These are phyloP conservation scores for Trichoderma sp. DNA, from an alignment of 2,329 filamentous ascomycete species.

Conservation along the genomic window DNA sequence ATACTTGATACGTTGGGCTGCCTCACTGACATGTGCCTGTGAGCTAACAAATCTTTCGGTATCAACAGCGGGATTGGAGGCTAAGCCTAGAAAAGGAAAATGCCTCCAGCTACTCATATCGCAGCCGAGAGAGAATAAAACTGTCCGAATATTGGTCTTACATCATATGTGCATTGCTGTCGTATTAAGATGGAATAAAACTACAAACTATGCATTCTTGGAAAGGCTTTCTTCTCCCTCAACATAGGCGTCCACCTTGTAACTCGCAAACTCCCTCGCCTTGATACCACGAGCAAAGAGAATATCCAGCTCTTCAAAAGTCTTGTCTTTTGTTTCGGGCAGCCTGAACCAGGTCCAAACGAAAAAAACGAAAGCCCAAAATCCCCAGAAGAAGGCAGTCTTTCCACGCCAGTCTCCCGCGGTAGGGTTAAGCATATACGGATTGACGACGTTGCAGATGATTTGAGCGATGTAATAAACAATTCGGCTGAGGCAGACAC, in stretches of 20 bases:
- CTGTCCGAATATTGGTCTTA: background rate
- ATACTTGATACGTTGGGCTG: background rate
- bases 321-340: slow-evolving; percentile 52
- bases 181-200: background rate
- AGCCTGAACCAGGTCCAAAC: slow-evolving; percentile 53
- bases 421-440: slow-evolving; percentile 33
- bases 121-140: background rate
- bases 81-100: background rate
- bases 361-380: slow-evolving; percentile 46
- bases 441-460: slow-evolving; percentile 30
- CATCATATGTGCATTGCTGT: background rate
- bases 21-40: background rate
- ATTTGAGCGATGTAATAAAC: slow-evolving; percentile 29
- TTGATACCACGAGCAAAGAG: slow-evolving; percentile 47
- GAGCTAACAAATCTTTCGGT: background rate
- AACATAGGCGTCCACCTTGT: slow-evolving; percentile 35
- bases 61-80: background rate
- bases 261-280: slow-evolving; percentile 42
- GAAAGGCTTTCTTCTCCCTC: background rate
- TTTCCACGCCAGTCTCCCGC: slow-evolving; percentile 34
- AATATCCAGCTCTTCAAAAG: slow-evolving; percentile 56
- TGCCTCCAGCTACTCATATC: background rate
- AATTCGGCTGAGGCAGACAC: slow-evolving; percentile 40
- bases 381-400: background rate
- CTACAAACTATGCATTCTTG: background rate